Conservation (phyloP, 805 yeast genomes). For the Ogataea naganishii region DNA sequence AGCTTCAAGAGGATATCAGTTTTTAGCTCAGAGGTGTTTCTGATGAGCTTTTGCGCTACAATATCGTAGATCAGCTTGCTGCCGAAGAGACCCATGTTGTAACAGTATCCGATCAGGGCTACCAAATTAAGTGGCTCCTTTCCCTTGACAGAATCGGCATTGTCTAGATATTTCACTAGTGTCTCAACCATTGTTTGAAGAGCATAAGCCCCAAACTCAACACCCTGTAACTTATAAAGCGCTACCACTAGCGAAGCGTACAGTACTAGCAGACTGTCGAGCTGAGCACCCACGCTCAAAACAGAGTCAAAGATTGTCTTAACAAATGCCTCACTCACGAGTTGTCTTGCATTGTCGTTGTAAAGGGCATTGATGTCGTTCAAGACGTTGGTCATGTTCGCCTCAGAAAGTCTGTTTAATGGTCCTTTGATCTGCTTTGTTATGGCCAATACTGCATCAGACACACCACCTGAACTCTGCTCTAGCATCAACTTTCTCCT, state of each 20-base stretch:
- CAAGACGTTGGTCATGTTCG: constrained; percentile 65
- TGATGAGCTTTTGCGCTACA: constrained; percentile 32
- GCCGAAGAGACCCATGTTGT: constrained; percentile 68
- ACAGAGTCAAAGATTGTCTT: constrained; percentile 57
- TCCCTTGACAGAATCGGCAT: constrained; percentile 14
- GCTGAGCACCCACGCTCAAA: constrained; percentile 49
- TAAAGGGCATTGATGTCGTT: constrained; percentile 60
- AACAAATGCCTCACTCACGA: constrained; percentile 67
- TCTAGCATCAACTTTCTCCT: constrained; percentile 43
- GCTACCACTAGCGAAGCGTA: constrained; percentile 75
- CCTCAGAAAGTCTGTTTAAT: constrained; percentile 81
- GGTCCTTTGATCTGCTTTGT: constrained; percentile 70
- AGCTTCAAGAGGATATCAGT: constrained; percentile 73
- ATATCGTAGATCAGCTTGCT: constrained; percentile 73
- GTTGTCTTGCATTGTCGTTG: constrained; percentile 61
- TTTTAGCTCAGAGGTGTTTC: constrained; percentile 50
- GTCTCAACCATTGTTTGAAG: constrained; percentile 73
- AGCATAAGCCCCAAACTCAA: constrained; percentile 82
- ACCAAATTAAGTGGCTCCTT: constrained; percentile 44
- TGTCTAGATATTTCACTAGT: constrained; percentile 37
- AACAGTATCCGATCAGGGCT: constrained; percentile 69
- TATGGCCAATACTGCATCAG: constrained; percentile 40
- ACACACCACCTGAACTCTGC: constrained; percentile 18
- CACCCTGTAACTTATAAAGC: constrained; percentile 70
- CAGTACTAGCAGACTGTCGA: constrained; percentile 71